These are phyloP conservation scores for Epichloe glyceriae DNA, from an alignment of 2,329 filamentous ascomycete genomes.

Conservation along the genomic window DNA sequence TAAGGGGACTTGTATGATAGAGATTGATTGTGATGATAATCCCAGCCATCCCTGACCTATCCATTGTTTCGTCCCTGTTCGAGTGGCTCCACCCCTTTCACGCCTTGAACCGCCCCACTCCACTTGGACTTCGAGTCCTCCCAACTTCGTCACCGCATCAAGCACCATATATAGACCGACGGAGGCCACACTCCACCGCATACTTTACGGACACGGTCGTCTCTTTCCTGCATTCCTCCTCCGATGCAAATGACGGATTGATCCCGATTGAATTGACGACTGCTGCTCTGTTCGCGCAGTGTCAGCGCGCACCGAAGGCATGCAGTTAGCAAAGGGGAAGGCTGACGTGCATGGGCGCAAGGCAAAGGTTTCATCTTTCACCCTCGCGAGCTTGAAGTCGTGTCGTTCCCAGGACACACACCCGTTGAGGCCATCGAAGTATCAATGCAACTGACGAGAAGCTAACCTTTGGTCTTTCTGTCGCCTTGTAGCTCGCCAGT, in stretches of 20 bases:
- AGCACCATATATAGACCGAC: not conserved
- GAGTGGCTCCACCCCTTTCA: too few relatives aligned
- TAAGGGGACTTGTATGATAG: not conserved
- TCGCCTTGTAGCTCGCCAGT: conserved; percentile 60
- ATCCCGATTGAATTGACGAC: not conserved
- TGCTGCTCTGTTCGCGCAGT: conserved; percentile 2
- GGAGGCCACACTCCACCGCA: not conserved
- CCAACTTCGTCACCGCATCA: not conserved
- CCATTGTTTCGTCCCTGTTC: too few relatives aligned
- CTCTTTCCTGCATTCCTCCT: not conserved
- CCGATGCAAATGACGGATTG: not conserved
- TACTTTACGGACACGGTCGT: not conserved
- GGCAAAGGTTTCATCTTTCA: conserved; percentile 36
- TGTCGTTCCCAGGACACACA: not conserved
- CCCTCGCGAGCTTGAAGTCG: too few relatives aligned
- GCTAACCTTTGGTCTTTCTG: not conserved
- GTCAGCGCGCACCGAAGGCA: conserved; percentile 23
- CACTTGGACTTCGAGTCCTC: too few relatives aligned
- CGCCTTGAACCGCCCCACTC: not conserved
- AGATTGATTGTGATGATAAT: too few relatives aligned
- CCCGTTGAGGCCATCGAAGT: not conserved
- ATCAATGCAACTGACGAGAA: not conserved
- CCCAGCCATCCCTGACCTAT: too few relatives aligned
- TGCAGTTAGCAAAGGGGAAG: conserved; percentile 43
- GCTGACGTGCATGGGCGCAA: conserved; percentile 47